Conservation (phyloP, 228 moss, liverwort and hornwort genomes). For the Sphagnum magellanicum region DNA sequence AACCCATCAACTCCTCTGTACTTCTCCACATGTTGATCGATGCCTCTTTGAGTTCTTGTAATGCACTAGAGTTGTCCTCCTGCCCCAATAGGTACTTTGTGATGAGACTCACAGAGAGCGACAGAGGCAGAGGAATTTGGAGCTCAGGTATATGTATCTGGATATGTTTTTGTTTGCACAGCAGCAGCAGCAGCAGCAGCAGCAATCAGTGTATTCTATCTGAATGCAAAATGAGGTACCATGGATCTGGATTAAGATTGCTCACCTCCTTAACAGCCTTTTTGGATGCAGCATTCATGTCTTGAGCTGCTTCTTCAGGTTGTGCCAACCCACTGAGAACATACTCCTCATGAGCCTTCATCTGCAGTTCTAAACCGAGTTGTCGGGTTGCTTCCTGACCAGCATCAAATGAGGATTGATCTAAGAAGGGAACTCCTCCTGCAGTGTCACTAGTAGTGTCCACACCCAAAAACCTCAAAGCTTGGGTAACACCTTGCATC, state of each 20-base stretch:
- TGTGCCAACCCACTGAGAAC: constrained; percentile 52
- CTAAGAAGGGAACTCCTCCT: constrained; percentile 8
- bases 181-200: too few species aligned
- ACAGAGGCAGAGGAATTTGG: constrained; percentile 1
- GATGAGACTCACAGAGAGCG: constrained; percentile 16
- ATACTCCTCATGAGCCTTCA: constrained; percentile 54
- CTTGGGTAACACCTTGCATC: constrained; percentile 28
- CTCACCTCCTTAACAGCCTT: constrained; percentile 21
- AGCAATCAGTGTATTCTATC: too few species aligned
- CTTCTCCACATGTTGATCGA: constrained; percentile 27
- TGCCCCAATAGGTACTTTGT: background rate
- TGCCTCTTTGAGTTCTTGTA: constrained; percentile 8
- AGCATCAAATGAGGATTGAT: constrained; percentile 20
- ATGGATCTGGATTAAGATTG: background rate
- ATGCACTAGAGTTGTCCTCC: too few species aligned
- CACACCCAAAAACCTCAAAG: constrained; percentile 31
- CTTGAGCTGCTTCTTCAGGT: constrained; percentile 12
- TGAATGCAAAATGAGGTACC: too few species aligned
- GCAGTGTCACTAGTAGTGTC: constrained; percentile 10
- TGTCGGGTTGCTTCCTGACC: constrained; percentile 19
- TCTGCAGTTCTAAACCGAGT: constrained; percentile 41
- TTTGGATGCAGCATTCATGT: constrained; percentile 2
- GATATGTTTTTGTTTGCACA: background rate
- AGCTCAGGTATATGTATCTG: background rate
- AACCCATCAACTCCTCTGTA: constrained; percentile 37